phyloP scores from a whole-genome alignment of 2,329 filamentous ascomycete species.

The Aspergillus tamarii region DNA sequence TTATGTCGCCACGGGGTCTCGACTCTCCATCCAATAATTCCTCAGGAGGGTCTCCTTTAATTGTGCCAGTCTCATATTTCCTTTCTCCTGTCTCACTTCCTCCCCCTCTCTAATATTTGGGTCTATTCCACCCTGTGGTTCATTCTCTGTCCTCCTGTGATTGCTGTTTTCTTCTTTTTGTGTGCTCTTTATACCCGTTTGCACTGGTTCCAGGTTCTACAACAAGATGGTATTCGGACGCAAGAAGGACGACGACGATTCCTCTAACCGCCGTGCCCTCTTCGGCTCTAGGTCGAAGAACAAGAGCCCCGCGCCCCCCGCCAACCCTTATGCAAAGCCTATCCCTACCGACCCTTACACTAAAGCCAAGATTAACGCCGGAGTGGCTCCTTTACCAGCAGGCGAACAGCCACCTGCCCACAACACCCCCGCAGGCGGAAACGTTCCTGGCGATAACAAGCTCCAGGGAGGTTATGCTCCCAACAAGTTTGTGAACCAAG shows the following conservation, averaged over 20 bases:
- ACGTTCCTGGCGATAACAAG: slow-evolving; percentile 39
- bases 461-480: slow-evolving; percentile 41
- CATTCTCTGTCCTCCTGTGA: background rate
- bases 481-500: slow-evolving; percentile 48
- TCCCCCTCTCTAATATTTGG: slow-evolving; percentile 7
- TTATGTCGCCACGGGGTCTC: slow-evolving; percentile 14
- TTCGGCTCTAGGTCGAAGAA: slow-evolving; percentile 61
- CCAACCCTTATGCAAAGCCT: slow-evolving; percentile 61
- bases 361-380: slow-evolving; percentile 49
- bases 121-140: background rate
- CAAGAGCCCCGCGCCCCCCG: slow-evolving; percentile 54
- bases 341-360: slow-evolving; percentile 59
- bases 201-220: background rate
- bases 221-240: slow-evolving; percentile 41
- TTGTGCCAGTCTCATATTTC: slow-evolving; percentile 16
- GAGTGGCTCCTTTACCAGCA: slow-evolving; percentile 41
- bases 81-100: slow-evolving; percentile 11
- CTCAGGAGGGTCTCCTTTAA: slow-evolving; percentile 32
- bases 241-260: slow-evolving; percentile 59
- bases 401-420: slow-evolving; percentile 33
- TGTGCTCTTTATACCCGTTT: background rate
- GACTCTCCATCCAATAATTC: slow-evolving; percentile 22
- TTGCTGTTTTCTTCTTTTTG: background rate
- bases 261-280: slow-evolving; percentile 58
- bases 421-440: slow-evolving; percentile 28